Conservation (phyloP, 768 basidiomycete genomes). For the Daedalea quercina region DNA sequence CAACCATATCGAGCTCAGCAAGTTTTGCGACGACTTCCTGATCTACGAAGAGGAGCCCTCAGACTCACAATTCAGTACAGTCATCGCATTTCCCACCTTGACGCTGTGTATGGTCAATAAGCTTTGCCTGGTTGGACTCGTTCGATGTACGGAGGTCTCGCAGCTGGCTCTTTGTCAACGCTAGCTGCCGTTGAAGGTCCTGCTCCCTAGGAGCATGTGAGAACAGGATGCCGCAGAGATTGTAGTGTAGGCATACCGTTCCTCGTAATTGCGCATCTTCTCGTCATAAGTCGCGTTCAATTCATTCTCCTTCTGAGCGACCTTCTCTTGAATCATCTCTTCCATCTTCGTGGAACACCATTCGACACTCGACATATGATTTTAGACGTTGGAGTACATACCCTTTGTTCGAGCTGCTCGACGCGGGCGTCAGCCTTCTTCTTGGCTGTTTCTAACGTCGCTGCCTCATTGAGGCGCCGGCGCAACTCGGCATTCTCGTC, state of each 20-base stretch:
- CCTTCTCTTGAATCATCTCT: conserved; percentile 81
- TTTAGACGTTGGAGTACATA: conserved; percentile 20
- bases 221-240: background rate
- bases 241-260: conserved; percentile 50
- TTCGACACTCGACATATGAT: background rate
- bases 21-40: conserved; percentile 88
- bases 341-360: conserved; percentile 71
- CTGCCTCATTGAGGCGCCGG: conserved; percentile 58
- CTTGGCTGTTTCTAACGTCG: conserved; percentile 58
- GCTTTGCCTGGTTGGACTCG: conserved; percentile 88
- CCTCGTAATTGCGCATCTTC: conserved; percentile 91
- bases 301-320: conserved; percentile 92
- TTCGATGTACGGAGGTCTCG: conserved; percentile 86
- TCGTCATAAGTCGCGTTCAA: conserved; percentile 97
- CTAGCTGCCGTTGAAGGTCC: conserved; percentile 86
- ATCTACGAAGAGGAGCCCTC: conserved; percentile 39
- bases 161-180: conserved; percentile 83
- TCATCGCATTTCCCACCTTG: conserved; percentile 49
- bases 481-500: conserved; percentile 82
- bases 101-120: conserved; percentile 84
- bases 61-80: conserved; percentile 1
- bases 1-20: conserved; percentile 91
- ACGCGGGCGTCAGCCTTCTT: conserved; percentile 69
- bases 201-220: conserved; percentile 61
- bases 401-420: conserved; percentile 82